Evolutionary conservation across 306 rosid genomes (phyloP).

Genomic region (Glycyrrhiza uralensis): DNA sequence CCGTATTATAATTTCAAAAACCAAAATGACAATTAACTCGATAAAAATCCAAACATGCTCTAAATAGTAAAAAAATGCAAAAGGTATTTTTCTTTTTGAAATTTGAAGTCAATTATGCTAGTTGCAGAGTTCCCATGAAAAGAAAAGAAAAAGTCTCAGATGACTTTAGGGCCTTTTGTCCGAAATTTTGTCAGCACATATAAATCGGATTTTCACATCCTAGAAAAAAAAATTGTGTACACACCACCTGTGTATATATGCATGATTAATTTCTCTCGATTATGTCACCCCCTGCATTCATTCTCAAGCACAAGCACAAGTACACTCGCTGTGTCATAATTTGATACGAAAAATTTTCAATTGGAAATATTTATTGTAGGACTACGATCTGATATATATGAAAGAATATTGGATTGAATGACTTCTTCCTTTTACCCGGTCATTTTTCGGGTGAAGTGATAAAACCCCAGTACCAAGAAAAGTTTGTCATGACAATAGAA

Average conservation of each 20-base stretch:
- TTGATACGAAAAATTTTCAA: neutral
- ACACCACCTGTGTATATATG: no score
- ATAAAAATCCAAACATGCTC: no score
- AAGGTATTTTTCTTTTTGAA: no score
- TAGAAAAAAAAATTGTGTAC: neutral
- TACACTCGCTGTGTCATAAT: neutral
- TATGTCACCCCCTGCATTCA: no score
- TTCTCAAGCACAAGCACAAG: neutral
- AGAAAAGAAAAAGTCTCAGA: neutral
- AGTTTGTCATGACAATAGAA: conserved; percentile 1
- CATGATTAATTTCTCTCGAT: neutral
- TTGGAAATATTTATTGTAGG: neutral
- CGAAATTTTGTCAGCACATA: neutral
- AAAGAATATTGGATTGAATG: neutral
- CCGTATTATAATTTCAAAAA: no score
- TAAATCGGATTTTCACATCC: neutral
- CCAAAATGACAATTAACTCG: no score
- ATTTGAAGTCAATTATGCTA: neutral
- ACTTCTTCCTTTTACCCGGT: conserved; percentile 19
- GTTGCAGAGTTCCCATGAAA: neutral
- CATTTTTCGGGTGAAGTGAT: neutral
- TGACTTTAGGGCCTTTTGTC: neutral
- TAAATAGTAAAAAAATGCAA: no score
- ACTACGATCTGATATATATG: neutral
- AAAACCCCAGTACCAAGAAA: neutral